Evolutionary conservation across 345 rosid species (phyloP).

Genomic region (Crucihimalaya himalaica): DNA sequence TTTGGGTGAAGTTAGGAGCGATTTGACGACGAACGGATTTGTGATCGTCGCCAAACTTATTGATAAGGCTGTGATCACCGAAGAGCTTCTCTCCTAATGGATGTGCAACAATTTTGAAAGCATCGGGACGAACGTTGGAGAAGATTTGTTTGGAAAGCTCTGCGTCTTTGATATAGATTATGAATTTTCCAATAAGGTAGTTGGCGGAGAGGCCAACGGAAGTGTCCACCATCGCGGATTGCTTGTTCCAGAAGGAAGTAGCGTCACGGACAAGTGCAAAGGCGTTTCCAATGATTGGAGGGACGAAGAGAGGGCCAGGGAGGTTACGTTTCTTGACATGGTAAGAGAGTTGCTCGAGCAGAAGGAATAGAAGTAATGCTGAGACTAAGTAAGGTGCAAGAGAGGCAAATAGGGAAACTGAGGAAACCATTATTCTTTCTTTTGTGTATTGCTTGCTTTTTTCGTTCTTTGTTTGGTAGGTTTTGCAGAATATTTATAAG

Average conservation of each 20-base stretch:
- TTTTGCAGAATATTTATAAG: constrained; percentile 20
- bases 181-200: constrained; percentile 66
- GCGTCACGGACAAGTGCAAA: constrained; percentile 53
- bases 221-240: constrained; percentile 41
- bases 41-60: constrained; percentile 77
- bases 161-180: constrained; percentile 54
- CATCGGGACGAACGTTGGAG: constrained; percentile 75
- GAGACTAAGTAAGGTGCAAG: constrained; percentile 41
- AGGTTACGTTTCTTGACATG: constrained; percentile 53
- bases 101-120: constrained; percentile 69
- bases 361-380: constrained; percentile 34
- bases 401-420: neutral
- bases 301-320: constrained; percentile 61
- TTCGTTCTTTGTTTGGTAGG: neutral
- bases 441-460: too few relatives aligned
- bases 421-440: constrained; percentile 1
- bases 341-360: constrained; percentile 63
- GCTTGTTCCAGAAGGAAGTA: constrained; percentile 65
- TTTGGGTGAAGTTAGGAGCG: constrained; percentile 78
- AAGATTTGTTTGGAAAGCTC: constrained; percentile 70
- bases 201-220: constrained; percentile 59
- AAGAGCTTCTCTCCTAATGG: constrained; percentile 81
- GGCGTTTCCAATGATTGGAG: constrained; percentile 68
- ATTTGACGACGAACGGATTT: constrained; percentile 71
- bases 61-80: constrained; percentile 78